Evolutionary conservation across 805 yeast genomes (phyloP).

Genomic region (Blastobotrys attinorum): DNA sequence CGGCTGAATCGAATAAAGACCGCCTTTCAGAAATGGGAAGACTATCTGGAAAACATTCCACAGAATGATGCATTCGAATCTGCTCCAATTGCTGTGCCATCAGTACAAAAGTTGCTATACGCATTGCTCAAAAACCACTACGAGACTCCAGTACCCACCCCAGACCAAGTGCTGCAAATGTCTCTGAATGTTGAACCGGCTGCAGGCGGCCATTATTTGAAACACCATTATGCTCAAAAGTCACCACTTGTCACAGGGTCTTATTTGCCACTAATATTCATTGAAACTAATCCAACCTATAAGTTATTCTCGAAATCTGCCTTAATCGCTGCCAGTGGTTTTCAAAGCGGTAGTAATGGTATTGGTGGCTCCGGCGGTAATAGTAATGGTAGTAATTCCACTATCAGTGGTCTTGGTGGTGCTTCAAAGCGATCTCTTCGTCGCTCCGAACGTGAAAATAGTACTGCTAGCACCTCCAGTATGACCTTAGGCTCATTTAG

Average conservation of each 20-base stretch:
- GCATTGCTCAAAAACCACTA: conserved; percentile 40
- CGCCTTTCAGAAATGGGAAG: conserved; percentile 79
- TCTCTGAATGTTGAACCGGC: conserved; percentile 64
- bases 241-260: conserved; percentile 56
- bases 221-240: conserved; percentile 38
- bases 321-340: conserved; percentile 48
- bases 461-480: too few species aligned
- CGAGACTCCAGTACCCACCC: conserved; percentile 18
- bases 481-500: background rate
- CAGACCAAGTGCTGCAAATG: conserved; percentile 49
- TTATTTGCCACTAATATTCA: conserved; percentile 57
- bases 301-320: conserved; percentile 47
- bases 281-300: conserved; percentile 47
- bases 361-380: background rate
- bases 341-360: conserved; percentile 10
- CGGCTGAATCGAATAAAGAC: conserved; percentile 60
- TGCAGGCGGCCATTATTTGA: conserved; percentile 37
- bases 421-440: background rate
- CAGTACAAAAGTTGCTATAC: conserved; percentile 35
- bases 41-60: conserved; percentile 45
- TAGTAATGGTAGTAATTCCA: background rate
- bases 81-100: conserved; percentile 23
- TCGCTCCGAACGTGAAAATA: background rate
- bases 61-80: conserved; percentile 33
- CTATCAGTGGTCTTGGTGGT: background rate